Percentiles rank a stretch among this genome's conserved stretches.
Evolutionary conservation across 1,284 basidiomycete species (phyloP).

Genomic region (Moniliella sp.): DNA sequence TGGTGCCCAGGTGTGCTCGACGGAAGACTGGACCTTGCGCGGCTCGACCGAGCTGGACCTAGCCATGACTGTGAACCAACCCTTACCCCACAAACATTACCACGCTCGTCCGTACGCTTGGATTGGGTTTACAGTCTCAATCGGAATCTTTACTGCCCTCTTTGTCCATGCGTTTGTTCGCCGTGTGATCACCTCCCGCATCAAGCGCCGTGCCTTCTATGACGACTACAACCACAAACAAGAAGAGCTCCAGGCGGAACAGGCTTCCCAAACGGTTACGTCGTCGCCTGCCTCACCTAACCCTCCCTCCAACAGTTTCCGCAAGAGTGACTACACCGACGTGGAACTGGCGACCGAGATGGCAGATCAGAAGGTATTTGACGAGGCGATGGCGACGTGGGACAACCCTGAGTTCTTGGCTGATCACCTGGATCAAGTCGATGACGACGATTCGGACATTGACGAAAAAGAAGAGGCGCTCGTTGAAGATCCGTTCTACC

Average conservation of each 20-base stretch:
- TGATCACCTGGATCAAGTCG: too few species aligned
- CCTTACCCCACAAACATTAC: slow-evolving; percentile 1
- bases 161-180: slow-evolving; percentile 9
- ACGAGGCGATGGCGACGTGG: slow-evolving; percentile 1
- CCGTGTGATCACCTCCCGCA: slow-evolving; percentile 1
- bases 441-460: not conserved
- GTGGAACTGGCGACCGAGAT: too few species aligned
- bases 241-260: too few species aligned
- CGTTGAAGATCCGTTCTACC: too few species aligned
- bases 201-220: too few species aligned
- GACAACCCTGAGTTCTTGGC: slow-evolving; percentile 1
- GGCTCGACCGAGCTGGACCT: slow-evolving; percentile 11
- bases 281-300: too few species aligned
- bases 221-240: too few species aligned
- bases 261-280: too few species aligned
- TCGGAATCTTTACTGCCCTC: slow-evolving; percentile 13
- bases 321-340: too few species aligned
- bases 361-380: too few species aligned
- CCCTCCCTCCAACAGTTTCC: too few species aligned
- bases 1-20: slow-evolving; percentile 11
- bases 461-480: slow-evolving; percentile 1
- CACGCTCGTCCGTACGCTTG: slow-evolving; percentile 8
- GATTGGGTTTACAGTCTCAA: slow-evolving; percentile 8
- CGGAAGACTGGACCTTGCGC: slow-evolving; percentile 16
- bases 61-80: not conserved